A percentile compares a stretch with the other conserved stretches of the same genome.
phyloP scores from a whole-genome alignment of 2,329 filamentous ascomycete species.

The Aureobasidium sp. region DNA sequence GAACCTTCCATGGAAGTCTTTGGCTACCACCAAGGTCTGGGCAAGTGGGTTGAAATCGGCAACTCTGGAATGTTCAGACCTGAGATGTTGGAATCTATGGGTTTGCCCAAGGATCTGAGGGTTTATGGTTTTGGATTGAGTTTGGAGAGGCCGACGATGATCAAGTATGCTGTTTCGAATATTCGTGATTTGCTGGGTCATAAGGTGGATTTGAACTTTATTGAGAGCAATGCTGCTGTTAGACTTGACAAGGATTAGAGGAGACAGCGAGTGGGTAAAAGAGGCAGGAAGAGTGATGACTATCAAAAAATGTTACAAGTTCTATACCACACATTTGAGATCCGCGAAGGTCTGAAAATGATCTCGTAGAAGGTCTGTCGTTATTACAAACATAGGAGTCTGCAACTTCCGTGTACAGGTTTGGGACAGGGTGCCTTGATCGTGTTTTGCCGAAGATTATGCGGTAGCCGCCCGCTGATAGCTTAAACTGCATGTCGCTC shows the following conservation, averaged over 20 bases:
- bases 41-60: conserved; percentile 93
- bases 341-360: too few species aligned
- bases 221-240: conserved; percentile 85
- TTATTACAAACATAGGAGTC: too few species aligned
- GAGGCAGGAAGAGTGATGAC: too few species aligned
- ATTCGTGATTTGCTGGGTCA: conserved; percentile 89
- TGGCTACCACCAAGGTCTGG: conserved; percentile 80
- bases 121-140: conserved; percentile 92
- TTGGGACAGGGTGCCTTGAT: too few species aligned
- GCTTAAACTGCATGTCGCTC: too few species aligned
- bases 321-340: background rate
- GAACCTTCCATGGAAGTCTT: conserved; percentile 99
- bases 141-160: conserved; percentile 95
- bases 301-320: too few species aligned
- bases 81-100: conserved; percentile 95
- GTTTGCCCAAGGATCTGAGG: conserved; percentile 79
- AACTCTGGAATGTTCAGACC: conserved; percentile 99
- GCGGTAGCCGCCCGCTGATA: too few species aligned
- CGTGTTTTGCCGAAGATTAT: too few species aligned
- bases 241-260: conserved; percentile 71
- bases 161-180: conserved; percentile 73
- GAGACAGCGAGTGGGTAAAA: too few species aligned
- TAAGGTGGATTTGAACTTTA: conserved; percentile 90
- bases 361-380: too few species aligned
- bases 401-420: too few species aligned